These are phyloP conservation scores for Fusarium robinianum DNA, from an alignment of 2,329 filamentous ascomycete genomes.

Conservation along the genomic window DNA sequence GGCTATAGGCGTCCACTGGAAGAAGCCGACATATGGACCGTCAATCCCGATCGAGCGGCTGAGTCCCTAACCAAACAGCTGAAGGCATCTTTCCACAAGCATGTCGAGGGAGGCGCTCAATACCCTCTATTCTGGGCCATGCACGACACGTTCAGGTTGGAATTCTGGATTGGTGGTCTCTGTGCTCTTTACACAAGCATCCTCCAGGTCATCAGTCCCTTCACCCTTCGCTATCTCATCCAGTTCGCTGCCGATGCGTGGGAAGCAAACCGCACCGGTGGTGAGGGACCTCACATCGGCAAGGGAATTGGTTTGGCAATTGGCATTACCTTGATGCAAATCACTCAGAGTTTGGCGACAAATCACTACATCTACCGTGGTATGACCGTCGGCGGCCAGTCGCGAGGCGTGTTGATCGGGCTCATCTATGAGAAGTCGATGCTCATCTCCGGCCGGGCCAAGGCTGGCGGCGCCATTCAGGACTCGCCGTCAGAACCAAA, in stretches of 20 bases:
- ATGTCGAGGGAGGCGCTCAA: slow-evolving; percentile 69
- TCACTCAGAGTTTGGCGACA: slow-evolving; percentile 76
- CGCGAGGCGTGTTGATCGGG: slow-evolving; percentile 79
- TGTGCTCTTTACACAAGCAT: slow-evolving; percentile 76
- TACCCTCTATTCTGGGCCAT: slow-evolving; percentile 79
- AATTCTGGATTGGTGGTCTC: slow-evolving; percentile 83
- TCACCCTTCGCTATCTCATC: slow-evolving; percentile 84
- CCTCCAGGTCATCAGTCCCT: slow-evolving; percentile 81
- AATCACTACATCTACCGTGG: slow-evolving; percentile 94
- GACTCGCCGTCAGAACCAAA: slow-evolving; percentile 48
- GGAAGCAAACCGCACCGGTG: slow-evolving; percentile 56
- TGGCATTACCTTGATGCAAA: slow-evolving; percentile 84
- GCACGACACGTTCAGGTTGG: slow-evolving; percentile 81
- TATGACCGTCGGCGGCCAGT: slow-evolving; percentile 88
- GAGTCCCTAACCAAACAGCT: slow-evolving; percentile 70
- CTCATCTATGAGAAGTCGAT: slow-evolving; percentile 92
- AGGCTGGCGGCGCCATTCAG: slow-evolving; percentile 69
- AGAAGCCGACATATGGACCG: slow-evolving; percentile 81
- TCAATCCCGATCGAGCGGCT: slow-evolving; percentile 80
- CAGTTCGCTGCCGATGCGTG: slow-evolving; percentile 82
- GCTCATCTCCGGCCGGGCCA: slow-evolving; percentile 84
- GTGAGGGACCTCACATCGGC: slow-evolving; percentile 68
- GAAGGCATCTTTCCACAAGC: slow-evolving; percentile 68
- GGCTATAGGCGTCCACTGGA: slow-evolving; percentile 87
- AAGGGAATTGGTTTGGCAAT: slow-evolving; percentile 81